phyloP scores from a whole-genome alignment of 352 stramenopile species.

The Phytopythium sindhum region DNA sequence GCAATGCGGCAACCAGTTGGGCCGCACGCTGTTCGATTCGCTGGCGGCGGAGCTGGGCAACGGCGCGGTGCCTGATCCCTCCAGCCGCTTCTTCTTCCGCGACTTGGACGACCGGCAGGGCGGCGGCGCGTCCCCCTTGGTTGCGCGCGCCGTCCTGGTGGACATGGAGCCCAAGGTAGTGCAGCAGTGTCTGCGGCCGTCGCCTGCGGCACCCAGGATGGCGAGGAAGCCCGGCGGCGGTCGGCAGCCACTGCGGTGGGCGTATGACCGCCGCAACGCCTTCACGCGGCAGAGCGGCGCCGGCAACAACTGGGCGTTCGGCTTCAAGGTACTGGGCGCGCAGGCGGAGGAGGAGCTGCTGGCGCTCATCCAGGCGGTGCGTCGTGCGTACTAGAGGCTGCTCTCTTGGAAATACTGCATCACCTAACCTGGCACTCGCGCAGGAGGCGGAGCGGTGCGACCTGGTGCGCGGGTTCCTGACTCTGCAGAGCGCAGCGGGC shows the following conservation, averaged over 20 bases:
- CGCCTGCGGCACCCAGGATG: not conserved
- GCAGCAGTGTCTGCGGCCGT: slow-evolving; percentile 35
- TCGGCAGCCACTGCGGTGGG: slow-evolving; percentile 17
- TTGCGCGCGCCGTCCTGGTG: slow-evolving; percentile 66
- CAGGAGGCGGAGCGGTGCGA: slow-evolving; percentile 76
- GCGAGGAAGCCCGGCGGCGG: not conserved
- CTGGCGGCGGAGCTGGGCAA: slow-evolving; percentile 34
- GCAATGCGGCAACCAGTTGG: slow-evolving; percentile 79
- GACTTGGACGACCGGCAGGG: not conserved
- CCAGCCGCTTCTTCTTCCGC: slow-evolving; percentile 32
- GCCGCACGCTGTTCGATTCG: slow-evolving; percentile 55
- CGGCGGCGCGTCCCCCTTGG: not conserved
- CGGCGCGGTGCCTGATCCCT: not conserved
- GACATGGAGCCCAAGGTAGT: slow-evolving; percentile 86
- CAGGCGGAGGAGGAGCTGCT: slow-evolving; percentile 37
- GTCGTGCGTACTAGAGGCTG: not conserved
- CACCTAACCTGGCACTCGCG: not conserved
- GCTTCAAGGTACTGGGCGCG: slow-evolving; percentile 51
- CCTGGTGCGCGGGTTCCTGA: slow-evolving; percentile 59
- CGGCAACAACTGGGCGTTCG: slow-evolving; percentile 81
- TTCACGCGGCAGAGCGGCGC: slow-evolving; percentile 64
- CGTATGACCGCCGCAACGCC: slow-evolving; percentile 39
- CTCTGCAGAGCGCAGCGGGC: slow-evolving; percentile 83
- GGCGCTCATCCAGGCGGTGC: slow-evolving; percentile 49
- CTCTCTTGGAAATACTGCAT: not conserved